These are phyloP conservation scores for Chondrus crispus DNA, from an alignment of 23 red algal species.

Conservation along the genomic window DNA sequence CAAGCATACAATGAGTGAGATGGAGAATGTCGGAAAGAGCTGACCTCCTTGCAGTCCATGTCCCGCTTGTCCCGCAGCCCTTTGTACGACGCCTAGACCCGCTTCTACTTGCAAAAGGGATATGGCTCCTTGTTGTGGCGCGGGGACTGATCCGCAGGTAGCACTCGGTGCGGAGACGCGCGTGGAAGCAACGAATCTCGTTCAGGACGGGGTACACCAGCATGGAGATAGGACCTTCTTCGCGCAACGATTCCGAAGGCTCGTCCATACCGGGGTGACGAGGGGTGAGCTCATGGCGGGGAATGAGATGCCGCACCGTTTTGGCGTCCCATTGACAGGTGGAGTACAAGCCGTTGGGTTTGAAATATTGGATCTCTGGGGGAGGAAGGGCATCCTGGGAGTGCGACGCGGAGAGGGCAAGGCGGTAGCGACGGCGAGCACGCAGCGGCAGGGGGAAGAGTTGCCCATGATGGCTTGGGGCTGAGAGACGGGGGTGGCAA, in stretches of 20 bases:
- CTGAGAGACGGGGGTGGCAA: too few species aligned
- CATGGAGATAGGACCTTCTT: conserved; percentile 81
- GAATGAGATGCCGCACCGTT: conserved; percentile 36
- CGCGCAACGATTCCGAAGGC: conserved; percentile 9
- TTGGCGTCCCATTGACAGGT: conserved; percentile 55
- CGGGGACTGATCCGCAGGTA: conserved; percentile 75
- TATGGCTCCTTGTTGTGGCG: conserved; percentile 66
- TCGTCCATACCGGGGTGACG: conserved; percentile 36
- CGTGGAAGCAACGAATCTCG: conserved; percentile 34
- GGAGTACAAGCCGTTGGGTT: conserved; percentile 54
- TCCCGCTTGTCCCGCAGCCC: conserved; percentile 10
- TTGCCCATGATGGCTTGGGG: background rate
- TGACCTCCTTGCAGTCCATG: conserved; percentile 14
- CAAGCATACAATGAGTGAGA: too few species aligned
- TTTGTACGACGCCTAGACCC: conserved; percentile 25
- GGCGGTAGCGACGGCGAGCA: background rate
- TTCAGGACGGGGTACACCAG: conserved; percentile 75
- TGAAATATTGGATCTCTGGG: conserved; percentile 20
- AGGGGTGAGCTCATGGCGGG: conserved; percentile 40
- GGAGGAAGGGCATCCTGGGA: background rate
- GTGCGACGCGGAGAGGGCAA: background rate
- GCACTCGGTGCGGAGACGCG: conserved; percentile 73
- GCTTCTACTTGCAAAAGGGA: conserved; percentile 84
- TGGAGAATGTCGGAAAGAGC: too few species aligned
- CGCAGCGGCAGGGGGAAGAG: background rate